A percentile compares a stretch with the other conserved stretches of the same genome.
These are phyloP conservation scores for Pseudopithomyces maydicus DNA, from an alignment of 2,329 filamentous ascomycete genomes.

Conservation along the genomic window DNA sequence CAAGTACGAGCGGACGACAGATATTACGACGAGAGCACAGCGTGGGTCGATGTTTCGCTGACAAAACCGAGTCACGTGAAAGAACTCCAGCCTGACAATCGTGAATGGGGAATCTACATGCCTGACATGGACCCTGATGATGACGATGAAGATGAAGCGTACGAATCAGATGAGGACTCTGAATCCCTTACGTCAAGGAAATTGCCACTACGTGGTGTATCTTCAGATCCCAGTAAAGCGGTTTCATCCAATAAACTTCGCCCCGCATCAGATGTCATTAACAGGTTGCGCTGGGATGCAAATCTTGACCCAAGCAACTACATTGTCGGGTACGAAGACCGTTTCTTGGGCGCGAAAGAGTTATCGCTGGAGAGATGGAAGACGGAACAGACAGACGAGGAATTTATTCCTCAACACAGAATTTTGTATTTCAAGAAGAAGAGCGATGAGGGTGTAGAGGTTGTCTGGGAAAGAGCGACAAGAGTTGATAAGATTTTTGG, in stretches of 20 bases:
- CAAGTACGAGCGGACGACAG: conserved; percentile 40
- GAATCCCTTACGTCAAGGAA: conserved; percentile 14
- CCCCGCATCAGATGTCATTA: conserved; percentile 52
- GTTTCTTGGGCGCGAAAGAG: conserved; percentile 57
- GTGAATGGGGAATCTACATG: conserved; percentile 57
- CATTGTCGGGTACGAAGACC: conserved; percentile 60
- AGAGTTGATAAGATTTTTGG: conserved; percentile 55
- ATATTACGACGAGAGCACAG: conserved; percentile 40
- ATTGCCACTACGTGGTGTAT: conserved; percentile 21
- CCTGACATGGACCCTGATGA: conserved; percentile 49
- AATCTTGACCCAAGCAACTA: conserved; percentile 52
- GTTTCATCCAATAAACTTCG: conserved; percentile 37
- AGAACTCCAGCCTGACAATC: conserved; percentile 52
- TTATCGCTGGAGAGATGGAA: conserved; percentile 57
- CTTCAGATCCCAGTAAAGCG: conserved; percentile 16
- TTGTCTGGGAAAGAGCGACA: conserved; percentile 57
- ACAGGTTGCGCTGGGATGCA: conserved; percentile 57
- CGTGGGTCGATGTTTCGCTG: conserved; percentile 43
- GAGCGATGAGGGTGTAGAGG: conserved; percentile 33
- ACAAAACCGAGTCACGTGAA: conserved; percentile 42
- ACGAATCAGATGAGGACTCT: conserved; percentile 37
- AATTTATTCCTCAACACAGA: conserved; percentile 62
- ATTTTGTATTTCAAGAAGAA: conserved; percentile 57
- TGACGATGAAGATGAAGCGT: conserved; percentile 25
- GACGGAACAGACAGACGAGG: conserved; percentile 59